A percentile compares a stretch with the other conserved stretches of the same genome.
These are phyloP conservation scores for Hypsizygus ulmarius DNA, from an alignment of 1,284 basidiomycete genomes.

Conservation along the genomic window DNA sequence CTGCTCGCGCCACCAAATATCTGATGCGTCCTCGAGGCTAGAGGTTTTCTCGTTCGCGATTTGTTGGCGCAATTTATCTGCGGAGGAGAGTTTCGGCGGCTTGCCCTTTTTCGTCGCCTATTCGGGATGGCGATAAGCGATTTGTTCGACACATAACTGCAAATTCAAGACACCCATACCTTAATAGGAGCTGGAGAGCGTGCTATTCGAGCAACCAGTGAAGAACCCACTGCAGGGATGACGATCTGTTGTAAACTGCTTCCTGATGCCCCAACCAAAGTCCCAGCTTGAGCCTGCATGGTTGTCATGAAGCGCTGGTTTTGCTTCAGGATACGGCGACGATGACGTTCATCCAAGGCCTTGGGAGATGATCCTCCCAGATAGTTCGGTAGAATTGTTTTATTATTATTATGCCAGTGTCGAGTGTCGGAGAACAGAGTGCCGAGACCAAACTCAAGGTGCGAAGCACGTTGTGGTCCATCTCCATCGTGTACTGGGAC, in stretches of 20 bases:
- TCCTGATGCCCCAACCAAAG: slow-evolving; percentile 61
- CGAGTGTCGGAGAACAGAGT: slow-evolving; percentile 47
- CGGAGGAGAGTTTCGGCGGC: slow-evolving; percentile 20
- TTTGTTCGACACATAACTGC: background rate
- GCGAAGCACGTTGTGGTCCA: slow-evolving; percentile 17
- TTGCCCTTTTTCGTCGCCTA: slow-evolving; percentile 11
- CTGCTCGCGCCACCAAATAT: slow-evolving; percentile 50
- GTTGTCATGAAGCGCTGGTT: slow-evolving; percentile 57
- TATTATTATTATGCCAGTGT: slow-evolving; percentile 58
- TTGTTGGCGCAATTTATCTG: slow-evolving; percentile 43
- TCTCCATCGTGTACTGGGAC: slow-evolving; percentile 27
- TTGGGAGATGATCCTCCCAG: slow-evolving; percentile 45
- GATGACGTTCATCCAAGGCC: slow-evolving; percentile 33
- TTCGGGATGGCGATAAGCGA: background rate
- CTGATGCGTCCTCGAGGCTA: slow-evolving; percentile 36
- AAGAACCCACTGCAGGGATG: slow-evolving; percentile 40
- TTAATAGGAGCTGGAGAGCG: background rate
- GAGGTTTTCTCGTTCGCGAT: slow-evolving; percentile 44
- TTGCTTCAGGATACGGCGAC: slow-evolving; percentile 35
- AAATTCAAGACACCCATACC: background rate
- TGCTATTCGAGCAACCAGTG: background rate
- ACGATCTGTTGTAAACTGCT: slow-evolving; percentile 47
- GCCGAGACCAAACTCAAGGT: slow-evolving; percentile 39
- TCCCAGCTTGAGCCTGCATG: slow-evolving; percentile 57
- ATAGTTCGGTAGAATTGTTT: slow-evolving; percentile 51